A percentile compares a stretch with the other conserved stretches of the same genome.
Conservation (phyloP, 164 flowering plant species). For the Cinnamomum chago region DNA sequence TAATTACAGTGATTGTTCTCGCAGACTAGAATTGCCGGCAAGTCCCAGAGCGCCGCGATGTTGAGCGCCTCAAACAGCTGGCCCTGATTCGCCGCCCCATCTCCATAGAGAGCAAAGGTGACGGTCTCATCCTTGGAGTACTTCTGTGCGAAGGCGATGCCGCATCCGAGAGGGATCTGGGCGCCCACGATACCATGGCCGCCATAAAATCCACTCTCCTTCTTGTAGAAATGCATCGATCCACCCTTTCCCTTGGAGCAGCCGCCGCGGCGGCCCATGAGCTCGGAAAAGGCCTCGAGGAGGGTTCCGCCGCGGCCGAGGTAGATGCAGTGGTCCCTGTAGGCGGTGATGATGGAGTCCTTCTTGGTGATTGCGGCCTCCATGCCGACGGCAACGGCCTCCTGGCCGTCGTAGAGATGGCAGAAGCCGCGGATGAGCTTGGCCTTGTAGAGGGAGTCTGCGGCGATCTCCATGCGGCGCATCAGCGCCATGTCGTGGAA, state of each 20-base stretch:
- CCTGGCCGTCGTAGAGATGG: constrained; percentile 96
- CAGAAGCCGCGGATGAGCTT: constrained; percentile 95
- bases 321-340: constrained; percentile 83
- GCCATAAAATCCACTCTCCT: constrained; percentile 77
- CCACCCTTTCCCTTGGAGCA: constrained; percentile 94
- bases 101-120: constrained; percentile 81
- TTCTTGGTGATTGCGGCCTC: constrained; percentile 85
- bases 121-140: constrained; percentile 72
- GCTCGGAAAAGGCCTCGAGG: constrained; percentile 61
- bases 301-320: constrained; percentile 87
- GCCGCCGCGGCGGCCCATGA: constrained; percentile 84
- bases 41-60: constrained; percentile 88
- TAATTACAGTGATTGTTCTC: constrained; percentile 90
- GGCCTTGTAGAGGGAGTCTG: constrained; percentile 94
- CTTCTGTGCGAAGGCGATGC: constrained; percentile 88
- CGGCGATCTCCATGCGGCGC: constrained; percentile 97
- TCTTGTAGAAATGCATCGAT: constrained; percentile 94
- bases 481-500: constrained; percentile 76
- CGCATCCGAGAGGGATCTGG: constrained; percentile 84
- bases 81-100: constrained; percentile 98
- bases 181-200: constrained; percentile 99
- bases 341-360: constrained; percentile 88
- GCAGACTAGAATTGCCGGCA: constrained; percentile 93
- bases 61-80: constrained; percentile 96
- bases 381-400: constrained; percentile 93